Percentiles rank a stretch among this genome's conserved stretches.
These are phyloP conservation scores for Aspergillus affinis DNA, from an alignment of 495 filamentous ascomycete species.

Conservation along the genomic window DNA sequence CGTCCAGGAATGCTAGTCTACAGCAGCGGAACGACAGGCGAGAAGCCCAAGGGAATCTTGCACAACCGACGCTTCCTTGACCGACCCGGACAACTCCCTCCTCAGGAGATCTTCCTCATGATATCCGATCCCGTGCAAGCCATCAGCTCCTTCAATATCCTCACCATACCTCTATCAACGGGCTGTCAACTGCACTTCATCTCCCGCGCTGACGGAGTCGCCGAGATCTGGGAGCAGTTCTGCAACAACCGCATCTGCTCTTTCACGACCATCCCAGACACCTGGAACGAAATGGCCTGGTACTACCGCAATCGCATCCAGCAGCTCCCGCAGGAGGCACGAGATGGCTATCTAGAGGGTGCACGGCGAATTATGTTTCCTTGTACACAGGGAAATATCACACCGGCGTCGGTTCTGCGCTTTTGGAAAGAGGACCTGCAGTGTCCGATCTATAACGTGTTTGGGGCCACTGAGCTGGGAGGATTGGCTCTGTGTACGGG, in stretches of 20 bases:
- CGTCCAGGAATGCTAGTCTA: no score
- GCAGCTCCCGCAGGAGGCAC: neutral
- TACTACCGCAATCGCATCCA: neutral
- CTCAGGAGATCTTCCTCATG: no score
- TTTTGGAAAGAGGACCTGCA: conserved; percentile 2
- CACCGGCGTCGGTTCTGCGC: neutral
- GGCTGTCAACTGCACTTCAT: no score
- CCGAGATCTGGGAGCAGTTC: neutral
- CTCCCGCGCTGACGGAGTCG: no score
- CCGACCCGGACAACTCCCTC: no score
- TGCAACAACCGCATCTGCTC: neutral
- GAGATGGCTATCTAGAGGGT: neutral
- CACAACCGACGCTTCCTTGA: no score
- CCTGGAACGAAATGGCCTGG: neutral
- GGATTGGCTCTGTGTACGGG: neutral
- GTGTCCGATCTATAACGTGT: neutral
- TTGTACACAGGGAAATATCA: neutral
- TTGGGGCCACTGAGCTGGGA: neutral
- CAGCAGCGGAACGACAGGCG: no score
- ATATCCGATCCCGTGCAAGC: no score
- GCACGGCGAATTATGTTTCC: neutral
- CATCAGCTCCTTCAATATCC: no score
- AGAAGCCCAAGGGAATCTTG: no score
- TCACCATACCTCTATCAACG: no score
- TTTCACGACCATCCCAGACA: neutral